These are phyloP conservation scores for Brasenia schreberi DNA, from an alignment of 164 flowering plant species.

Conservation along the genomic window DNA sequence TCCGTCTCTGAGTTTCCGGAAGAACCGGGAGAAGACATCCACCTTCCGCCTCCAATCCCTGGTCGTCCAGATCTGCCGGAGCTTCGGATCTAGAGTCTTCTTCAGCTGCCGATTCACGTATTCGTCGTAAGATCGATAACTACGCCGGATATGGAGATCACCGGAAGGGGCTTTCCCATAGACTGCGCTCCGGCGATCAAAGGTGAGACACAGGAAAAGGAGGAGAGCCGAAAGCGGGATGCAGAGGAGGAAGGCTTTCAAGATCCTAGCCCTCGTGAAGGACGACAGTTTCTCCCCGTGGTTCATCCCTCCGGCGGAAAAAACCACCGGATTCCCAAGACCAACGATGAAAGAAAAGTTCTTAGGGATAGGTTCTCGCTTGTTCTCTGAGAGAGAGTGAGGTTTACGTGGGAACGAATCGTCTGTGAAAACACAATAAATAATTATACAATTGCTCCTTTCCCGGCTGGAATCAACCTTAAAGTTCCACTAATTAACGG, in stretches of 20 bases:
- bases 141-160: conserved; percentile 56
- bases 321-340: neutral
- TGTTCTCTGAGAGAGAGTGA: no score
- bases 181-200: conserved; percentile 4
- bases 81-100: conserved; percentile 77
- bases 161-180: neutral
- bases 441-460: no score
- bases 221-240: conserved; percentile 23
- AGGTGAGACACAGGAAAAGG: conserved; percentile 13
- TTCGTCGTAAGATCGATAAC: conserved; percentile 48
- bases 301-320: neutral
- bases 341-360: neutral
- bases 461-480: no score
- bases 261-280: neutral
- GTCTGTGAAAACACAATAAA: no score
- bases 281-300: neutral
- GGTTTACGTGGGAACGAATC: no score
- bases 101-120: conserved; percentile 62
- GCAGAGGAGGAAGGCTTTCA: conserved; percentile 26
- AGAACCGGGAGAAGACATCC: conserved; percentile 30
- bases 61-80: conserved; percentile 57
- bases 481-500: no score
- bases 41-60: conserved; percentile 83
- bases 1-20: conserved; percentile 16
- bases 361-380: no score